Base-by-base conservation (phyloP, 192 early-diverging fungal species). In the Podila clonocystis region DNA sequence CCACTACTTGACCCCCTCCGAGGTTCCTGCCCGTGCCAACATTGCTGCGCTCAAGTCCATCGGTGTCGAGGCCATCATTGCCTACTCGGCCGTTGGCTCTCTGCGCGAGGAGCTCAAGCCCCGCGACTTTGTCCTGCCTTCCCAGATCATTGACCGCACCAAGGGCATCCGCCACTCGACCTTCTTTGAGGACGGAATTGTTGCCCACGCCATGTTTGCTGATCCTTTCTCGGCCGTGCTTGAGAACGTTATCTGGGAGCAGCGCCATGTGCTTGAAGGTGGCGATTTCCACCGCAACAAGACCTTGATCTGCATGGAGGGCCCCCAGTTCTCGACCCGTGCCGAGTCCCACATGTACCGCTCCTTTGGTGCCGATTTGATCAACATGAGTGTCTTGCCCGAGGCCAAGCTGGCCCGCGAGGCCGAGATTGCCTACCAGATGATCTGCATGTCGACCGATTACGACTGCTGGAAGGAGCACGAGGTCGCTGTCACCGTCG, bases 391-490 rank as follows among this genome's bases (percentile, higher is more conserved):
- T 34, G 95, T 89, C 36, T 82, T 99, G 60, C 97, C 98, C 31
- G 98, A 99, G 82, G 87, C 97, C 58, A 99, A 99, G 85, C 88
- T 99, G 45, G 98, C 98, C 19, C 87, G 95, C 62, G 98, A 99
- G 85, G 96, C 97, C 50, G 98, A 99, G 87, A 96, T 99, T 78
- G 95, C 94, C 17, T 99, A 99, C 78, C 95, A 97, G 72, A 95
- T 98, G 91, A 89, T 99, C 36, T 99, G 98, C 88, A 99, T 99
- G 98, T 92, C 94, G 36, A 99, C 98, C 36, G 98, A 99, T 88
- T 99, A 99, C 78, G 98, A 99, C 82, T 92, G 91, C 82, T 95
- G 94, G 94, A 89, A 89, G 73, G 87, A 89, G 65, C 84, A 88
- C 9, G 93, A 92, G 62, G 96, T 94, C 68, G 86, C 91, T 12